Evolutionary conservation across 2,329 filamentous ascomycete species (phyloP).

Genomic region (Pleoardoris graminearum): DNA sequence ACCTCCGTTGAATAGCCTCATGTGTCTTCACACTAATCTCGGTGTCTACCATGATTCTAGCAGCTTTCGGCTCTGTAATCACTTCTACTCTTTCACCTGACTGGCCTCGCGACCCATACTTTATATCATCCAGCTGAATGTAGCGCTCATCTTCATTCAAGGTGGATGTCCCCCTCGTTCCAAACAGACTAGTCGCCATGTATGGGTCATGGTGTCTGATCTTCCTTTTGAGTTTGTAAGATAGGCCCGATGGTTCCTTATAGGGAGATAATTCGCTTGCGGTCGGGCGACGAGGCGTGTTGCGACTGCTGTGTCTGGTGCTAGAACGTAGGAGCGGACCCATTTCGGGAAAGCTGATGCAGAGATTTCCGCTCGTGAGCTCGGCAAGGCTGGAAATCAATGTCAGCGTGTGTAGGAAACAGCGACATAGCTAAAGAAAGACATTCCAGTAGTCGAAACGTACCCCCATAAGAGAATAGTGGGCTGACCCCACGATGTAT

Average conservation of each 20-base stretch:
- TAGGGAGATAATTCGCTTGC: background rate
- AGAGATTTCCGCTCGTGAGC: slow-evolving; percentile 14
- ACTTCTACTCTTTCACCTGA: background rate
- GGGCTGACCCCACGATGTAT: slow-evolving; percentile 17
- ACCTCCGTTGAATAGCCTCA: too few relatives aligned
- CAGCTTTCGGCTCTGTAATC: background rate
- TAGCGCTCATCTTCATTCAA: background rate
- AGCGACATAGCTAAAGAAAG: background rate
- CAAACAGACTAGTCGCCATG: background rate
- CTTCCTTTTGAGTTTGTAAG: background rate
- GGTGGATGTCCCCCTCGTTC: background rate
- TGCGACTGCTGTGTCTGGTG: background rate
- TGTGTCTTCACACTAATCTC: background rate
- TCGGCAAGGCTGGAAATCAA: slow-evolving; percentile 1
- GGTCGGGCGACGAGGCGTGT: background rate
- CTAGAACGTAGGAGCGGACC: slow-evolving; percentile 11
- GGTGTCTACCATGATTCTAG: background rate
- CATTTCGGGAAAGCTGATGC: slow-evolving; percentile 18
- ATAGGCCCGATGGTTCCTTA: slow-evolving; percentile 1
- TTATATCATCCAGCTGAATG: background rate
- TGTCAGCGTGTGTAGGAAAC: background rate
- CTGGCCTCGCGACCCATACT: background rate
- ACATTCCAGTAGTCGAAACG: background rate
- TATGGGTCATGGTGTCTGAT: background rate
- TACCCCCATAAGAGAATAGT: slow-evolving; percentile 17